Conservation (phyloP, 768 basidiomycete species). For the Pleurotus cornucopiae region DNA sequence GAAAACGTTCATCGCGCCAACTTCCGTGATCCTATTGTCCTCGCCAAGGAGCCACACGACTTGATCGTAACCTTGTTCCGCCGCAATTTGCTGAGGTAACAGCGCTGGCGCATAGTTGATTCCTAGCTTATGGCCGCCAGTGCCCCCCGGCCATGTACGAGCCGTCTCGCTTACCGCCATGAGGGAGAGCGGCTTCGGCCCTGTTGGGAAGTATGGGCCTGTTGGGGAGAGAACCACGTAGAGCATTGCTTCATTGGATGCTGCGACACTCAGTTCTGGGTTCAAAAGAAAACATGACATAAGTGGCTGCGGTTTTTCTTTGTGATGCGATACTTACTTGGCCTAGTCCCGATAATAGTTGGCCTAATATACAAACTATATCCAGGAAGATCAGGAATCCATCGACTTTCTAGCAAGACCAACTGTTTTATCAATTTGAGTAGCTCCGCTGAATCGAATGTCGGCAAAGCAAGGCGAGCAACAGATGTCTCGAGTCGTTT, state of each 20-base stretch:
- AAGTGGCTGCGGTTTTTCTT: no score
- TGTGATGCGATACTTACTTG: slow-evolving; percentile 19
- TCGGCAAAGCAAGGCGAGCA: slow-evolving; percentile 72
- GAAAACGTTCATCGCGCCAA: slow-evolving; percentile 82
- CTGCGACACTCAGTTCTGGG: slow-evolving; percentile 54
- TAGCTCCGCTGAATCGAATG: slow-evolving; percentile 68
- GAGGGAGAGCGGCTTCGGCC: slow-evolving; percentile 51
- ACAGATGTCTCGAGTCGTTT: slow-evolving; percentile 67
- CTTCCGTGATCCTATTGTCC: slow-evolving; percentile 47
- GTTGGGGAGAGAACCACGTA: slow-evolving; percentile 71
- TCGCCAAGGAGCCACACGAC: slow-evolving; percentile 75
- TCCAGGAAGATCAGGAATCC: slow-evolving; percentile 75
- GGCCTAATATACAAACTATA: slow-evolving; percentile 87
- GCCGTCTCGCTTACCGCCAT: slow-evolving; percentile 36
- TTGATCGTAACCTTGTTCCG: slow-evolving; percentile 67
- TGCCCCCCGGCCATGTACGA: slow-evolving; percentile 56
- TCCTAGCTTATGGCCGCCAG: slow-evolving; percentile 77
- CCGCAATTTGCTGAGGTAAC: slow-evolving; percentile 62
- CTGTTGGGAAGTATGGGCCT: slow-evolving; percentile 73
- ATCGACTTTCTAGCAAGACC: slow-evolving; percentile 66
- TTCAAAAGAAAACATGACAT: background rate
- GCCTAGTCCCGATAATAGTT: slow-evolving; percentile 59
- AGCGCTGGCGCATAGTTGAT: slow-evolving; percentile 62
- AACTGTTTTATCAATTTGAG: slow-evolving; percentile 73
- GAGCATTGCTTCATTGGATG: slow-evolving; percentile 70